Evolutionary conservation across 805 yeast species (phyloP).

Genomic region (Scheffersomyces stipitis): DNA sequence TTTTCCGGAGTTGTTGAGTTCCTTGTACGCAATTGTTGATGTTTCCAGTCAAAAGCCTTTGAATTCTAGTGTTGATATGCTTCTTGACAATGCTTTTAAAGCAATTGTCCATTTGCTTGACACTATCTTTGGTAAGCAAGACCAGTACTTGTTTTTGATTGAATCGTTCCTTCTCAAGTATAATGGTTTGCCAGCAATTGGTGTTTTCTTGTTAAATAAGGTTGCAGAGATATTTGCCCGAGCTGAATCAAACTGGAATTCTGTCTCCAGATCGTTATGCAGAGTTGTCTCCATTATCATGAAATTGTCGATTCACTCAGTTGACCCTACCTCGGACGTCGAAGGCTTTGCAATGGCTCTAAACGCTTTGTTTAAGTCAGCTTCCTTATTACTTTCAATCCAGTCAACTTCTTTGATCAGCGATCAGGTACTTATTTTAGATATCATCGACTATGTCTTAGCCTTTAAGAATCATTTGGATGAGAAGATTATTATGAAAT

Average conservation of each 20-base stretch:
- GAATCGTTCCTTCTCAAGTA: conserved; percentile 46
- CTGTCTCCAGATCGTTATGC: conserved; percentile 63
- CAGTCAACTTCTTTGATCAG: conserved; percentile 48
- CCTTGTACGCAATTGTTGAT: conserved; percentile 34
- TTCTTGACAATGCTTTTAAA: conserved; percentile 45
- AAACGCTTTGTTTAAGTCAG: conserved; percentile 38
- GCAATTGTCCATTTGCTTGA: conserved; percentile 62
- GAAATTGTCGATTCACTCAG: conserved; percentile 33
- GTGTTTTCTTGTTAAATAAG: conserved; percentile 47
- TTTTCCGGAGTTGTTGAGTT: conserved; percentile 55
- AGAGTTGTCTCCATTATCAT: conserved; percentile 55
- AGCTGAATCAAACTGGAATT: conserved; percentile 58
- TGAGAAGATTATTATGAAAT: conserved; percentile 39
- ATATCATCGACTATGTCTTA: conserved; percentile 57
- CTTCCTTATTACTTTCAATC: conserved; percentile 46
- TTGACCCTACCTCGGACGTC: conserved; percentile 13
- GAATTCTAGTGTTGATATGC: conserved; percentile 24
- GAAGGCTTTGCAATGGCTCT: conserved; percentile 30
- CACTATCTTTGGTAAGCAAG: conserved; percentile 62
- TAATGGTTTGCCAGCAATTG: conserved; percentile 46
- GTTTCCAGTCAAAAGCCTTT: conserved; percentile 22
- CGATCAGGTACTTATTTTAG: conserved; percentile 65
- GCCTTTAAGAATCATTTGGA: conserved; percentile 40
- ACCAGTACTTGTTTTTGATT: conserved; percentile 58
- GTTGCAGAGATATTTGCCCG: conserved; percentile 47